Conservation (phyloP, 805 yeast genomes). For the Metschnikowia orientalis region DNA sequence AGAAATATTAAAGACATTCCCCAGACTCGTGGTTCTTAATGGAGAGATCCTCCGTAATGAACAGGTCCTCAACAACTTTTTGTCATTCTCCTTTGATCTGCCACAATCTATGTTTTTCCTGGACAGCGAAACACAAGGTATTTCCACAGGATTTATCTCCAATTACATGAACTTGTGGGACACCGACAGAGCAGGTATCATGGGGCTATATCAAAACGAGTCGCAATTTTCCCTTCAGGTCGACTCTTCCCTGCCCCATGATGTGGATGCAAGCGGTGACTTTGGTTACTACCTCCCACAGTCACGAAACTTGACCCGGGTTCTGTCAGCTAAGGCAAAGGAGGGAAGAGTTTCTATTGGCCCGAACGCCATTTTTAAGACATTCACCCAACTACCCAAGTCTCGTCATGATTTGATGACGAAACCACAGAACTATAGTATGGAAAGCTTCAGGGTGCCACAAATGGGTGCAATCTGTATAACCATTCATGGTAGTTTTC, state of each 20-base stretch:
- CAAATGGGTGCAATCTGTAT: constrained; percentile 74
- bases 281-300: constrained; percentile 68
- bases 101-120: constrained; percentile 77
- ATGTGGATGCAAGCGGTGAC: constrained; percentile 23
- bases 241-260: constrained; percentile 65
- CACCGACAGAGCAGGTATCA: constrained; percentile 60
- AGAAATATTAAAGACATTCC: constrained; percentile 70
- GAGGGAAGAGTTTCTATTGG: constrained; percentile 62
- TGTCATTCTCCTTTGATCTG: constrained; percentile 50
- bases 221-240: constrained; percentile 82
- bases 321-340: constrained; percentile 53
- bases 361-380: constrained; percentile 54
- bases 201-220: constrained; percentile 71
- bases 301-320: constrained; percentile 72
- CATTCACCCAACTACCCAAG: constrained; percentile 69
- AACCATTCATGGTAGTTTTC: constrained; percentile 78
- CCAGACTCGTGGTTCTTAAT: constrained; percentile 74
- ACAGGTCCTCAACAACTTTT: constrained; percentile 46
- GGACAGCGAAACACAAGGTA: constrained; percentile 59
- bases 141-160: constrained; percentile 73
- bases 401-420: constrained; percentile 67
- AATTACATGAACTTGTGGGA: constrained; percentile 83
- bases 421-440: constrained; percentile 62
- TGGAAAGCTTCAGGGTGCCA: constrained; percentile 73
- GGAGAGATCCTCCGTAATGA: constrained; percentile 77